Percentiles rank a stretch among this genome's conserved stretches.
phyloP scores from a whole-genome alignment of 2,329 filamentous ascomycete species.

The Sporothrix luriei region DNA sequence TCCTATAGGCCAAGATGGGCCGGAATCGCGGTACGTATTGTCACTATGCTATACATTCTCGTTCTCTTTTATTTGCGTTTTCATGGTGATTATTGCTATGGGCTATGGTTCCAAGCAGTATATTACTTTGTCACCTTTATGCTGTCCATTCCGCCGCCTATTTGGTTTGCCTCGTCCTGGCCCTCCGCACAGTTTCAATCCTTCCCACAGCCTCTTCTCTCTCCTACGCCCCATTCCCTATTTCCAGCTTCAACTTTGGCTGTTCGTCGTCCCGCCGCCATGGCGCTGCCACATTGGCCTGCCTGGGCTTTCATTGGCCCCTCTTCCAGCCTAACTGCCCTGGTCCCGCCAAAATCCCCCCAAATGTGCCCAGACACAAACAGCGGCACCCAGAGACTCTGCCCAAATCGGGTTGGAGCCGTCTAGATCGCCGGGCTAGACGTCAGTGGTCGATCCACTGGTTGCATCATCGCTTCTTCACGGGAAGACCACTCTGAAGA shows the following conservation, averaged over 20 bases:
- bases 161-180: constrained; percentile 4
- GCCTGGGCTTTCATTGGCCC: constrained; percentile 16
- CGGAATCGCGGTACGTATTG: constrained; percentile 33
- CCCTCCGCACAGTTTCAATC: constrained; percentile 18
- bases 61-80: not conserved
- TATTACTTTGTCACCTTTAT: constrained; percentile 13
- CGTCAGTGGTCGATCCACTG: constrained; percentile 19
- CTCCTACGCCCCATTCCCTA: not conserved
- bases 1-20: constrained; percentile 31
- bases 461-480: constrained; percentile 20
- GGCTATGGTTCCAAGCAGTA: not conserved
- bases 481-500: not conserved
- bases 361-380: not conserved
- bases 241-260: not conserved
- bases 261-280: not conserved
- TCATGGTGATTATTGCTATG: not conserved
- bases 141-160: not conserved
- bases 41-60: not conserved
- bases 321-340: constrained; percentile 22
- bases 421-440: constrained; percentile 14
- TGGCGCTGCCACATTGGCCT: constrained; percentile 3
- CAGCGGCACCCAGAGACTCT: not conserved
- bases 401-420: constrained; percentile 14
- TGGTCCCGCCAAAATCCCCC: constrained; percentile 16
- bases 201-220: not conserved